Percentiles rank a stretch among this genome's conserved stretches.
These are phyloP conservation scores for Tulasnella sp. DNA, from an alignment of 768 basidiomycete genomes.

Conservation along the genomic window DNA sequence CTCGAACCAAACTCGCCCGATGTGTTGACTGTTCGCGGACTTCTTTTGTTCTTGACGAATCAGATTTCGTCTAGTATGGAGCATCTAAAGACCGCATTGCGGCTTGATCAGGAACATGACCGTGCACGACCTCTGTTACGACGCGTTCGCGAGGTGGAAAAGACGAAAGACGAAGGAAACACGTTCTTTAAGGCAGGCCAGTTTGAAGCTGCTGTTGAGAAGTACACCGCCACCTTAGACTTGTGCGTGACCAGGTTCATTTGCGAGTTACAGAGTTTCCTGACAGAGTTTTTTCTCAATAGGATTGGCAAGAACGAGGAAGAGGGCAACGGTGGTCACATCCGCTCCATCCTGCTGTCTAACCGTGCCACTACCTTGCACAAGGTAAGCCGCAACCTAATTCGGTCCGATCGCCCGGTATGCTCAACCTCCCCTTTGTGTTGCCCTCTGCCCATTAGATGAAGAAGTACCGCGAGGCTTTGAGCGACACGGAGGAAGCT, in stretches of 20 bases:
- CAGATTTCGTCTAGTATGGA: conserved; percentile 70
- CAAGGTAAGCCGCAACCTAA: conserved; percentile 55
- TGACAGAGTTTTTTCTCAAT: conserved; percentile 44
- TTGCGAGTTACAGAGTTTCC: conserved; percentile 48
- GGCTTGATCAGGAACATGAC: conserved; percentile 76
- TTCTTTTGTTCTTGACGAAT: conserved; percentile 74
- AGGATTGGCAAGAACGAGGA: conserved; percentile 67
- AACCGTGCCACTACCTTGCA: conserved; percentile 82
- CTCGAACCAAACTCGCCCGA: conserved; percentile 76
- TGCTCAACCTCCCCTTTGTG: not conserved
- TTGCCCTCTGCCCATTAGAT: conserved; percentile 50
- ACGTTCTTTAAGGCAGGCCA: conserved; percentile 65
- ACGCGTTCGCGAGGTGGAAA: conserved; percentile 80
- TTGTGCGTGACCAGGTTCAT: not conserved
- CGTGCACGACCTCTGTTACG: conserved; percentile 70
- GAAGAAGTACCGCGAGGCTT: conserved; percentile 65
- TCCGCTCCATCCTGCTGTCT: conserved; percentile 76
- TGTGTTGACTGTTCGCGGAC: conserved; percentile 72
- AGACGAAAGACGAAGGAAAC: conserved; percentile 85
- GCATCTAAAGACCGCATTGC: conserved; percentile 70
- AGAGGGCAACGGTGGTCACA: conserved; percentile 78
- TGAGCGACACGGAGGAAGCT: conserved; percentile 70
- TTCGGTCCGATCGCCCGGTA: conserved; percentile 2
- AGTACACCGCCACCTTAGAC: conserved; percentile 68
- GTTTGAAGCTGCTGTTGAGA: conserved; percentile 63